Percentiles rank a stretch among this genome's conserved stretches.
These are phyloP conservation scores for Ensete ventricosum DNA, from an alignment of 176 grass and related monocot genomes.

Conservation along the genomic window DNA sequence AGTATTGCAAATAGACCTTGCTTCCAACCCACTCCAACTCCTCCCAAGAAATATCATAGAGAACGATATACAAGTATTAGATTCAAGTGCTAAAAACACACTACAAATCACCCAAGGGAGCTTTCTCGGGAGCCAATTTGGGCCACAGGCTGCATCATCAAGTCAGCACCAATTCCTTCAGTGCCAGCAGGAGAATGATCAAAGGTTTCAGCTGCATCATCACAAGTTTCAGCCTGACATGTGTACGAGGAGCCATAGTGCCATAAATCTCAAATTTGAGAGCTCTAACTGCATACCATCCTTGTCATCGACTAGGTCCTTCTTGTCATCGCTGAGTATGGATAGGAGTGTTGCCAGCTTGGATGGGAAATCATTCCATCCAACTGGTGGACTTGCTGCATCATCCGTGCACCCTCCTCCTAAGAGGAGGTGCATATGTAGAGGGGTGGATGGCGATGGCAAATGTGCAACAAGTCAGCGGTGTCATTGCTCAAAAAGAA, in stretches of 20 bases:
- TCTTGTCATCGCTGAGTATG: constrained; percentile 82
- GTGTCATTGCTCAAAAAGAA: constrained; percentile 97
- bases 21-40: constrained; percentile 28
- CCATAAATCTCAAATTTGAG: constrained; percentile 69
- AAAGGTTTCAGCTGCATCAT: constrained; percentile 38
- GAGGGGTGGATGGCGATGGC: constrained; percentile 53
- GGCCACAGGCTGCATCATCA: constrained; percentile 9
- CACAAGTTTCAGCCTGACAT: constrained; percentile 70
- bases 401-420: constrained; percentile 25
- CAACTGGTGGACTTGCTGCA: constrained; percentile 30
- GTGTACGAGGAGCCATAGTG: constrained; percentile 53
- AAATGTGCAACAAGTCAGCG: constrained; percentile 55
- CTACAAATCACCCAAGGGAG: constrained; percentile 31
- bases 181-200: constrained; percentile 34
- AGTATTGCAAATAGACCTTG: constrained; percentile 8
- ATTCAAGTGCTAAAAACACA: constrained; percentile 27
- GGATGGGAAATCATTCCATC: constrained; percentile 56
- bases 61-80: constrained; percentile 9
- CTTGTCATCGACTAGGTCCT: constrained; percentile 52
- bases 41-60: constrained; percentile 15
- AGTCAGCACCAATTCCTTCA: constrained; percentile 34
- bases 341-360: constrained; percentile 64
- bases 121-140: constrained; percentile 27
- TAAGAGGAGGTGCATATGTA: constrained; percentile 56
- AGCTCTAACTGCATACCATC: constrained; percentile 32